Base-by-base conservation (phyloP, 352 stramenopile species). In the Pythium dissotocum region DNA sequence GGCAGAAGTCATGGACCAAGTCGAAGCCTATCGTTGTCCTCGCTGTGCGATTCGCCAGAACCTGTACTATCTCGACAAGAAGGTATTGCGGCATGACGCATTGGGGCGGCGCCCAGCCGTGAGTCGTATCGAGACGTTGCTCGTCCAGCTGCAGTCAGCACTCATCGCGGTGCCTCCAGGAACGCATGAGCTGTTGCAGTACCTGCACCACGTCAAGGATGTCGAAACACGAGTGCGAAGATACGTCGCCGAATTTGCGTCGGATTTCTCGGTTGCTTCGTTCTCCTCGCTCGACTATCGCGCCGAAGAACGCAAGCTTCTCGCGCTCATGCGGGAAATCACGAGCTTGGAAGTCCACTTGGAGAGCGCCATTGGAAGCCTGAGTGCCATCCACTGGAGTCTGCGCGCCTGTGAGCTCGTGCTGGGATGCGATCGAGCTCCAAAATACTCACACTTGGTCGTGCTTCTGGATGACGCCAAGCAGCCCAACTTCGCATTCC, bases 341-440 rank as follows among this genome's bases (percentile, higher is more conserved):
- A 88, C 83, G 9, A 69, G 63, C 9, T 67, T 93, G 2, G 83
- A 93, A 58, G 62, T 93, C 18, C 70, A 75, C 36, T 65, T 91
- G 12, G 85, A 95, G 18, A 69, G 61, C 13, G 73, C 78, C 13
- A 75, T 88, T 16, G 64, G 70, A 14, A 83, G 77, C n/a, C 63
- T 95, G 33, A 77, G 69, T 14, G 78, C 85, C 24, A 78, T 93
- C 35, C 87, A 95, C 52, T 95, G 87, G 87, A 93, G 83, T 48
- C 67, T 95, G 35, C 80, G 83, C 4, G 87, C 87, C 10, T 95
- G 85, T 55, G 63, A 76, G 44, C 73, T 93, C 21, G 83, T 93
- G 1, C 75, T 95, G 0, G 73, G 71, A 0, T 79, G 71, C 13
- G 69, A 77, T 9, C 65, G 69, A 8, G 72, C 85, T 2, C 87